Evolutionary conservation across 441 rosid species (phyloP).

Genomic region (Syzygium syzygioides): DNA sequence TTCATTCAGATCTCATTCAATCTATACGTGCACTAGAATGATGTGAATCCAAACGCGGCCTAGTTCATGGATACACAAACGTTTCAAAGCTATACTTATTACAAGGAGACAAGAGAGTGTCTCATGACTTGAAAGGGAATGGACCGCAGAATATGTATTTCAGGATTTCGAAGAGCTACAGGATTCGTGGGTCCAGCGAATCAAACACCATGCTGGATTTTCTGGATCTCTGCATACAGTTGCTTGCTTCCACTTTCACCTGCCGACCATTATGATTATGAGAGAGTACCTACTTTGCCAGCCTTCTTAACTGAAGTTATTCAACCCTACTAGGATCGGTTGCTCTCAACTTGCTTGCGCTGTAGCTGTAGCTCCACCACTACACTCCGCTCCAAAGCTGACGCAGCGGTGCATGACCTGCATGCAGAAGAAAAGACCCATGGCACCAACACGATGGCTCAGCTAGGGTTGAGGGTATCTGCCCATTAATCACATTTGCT

Average conservation of each 20-base stretch:
- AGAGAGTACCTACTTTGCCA: not conserved
- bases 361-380: not conserved
- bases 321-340: not conserved
- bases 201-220: not conserved
- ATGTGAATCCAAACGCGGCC: not conserved
- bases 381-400: not conserved
- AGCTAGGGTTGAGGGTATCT: not conserved
- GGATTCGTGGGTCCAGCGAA: not conserved
- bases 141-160: not conserved
- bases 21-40: not conserved
- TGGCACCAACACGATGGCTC: not conserved
- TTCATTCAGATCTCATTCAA: not conserved
- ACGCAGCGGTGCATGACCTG: not conserved
- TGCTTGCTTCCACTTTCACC: not conserved
- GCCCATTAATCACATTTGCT: not conserved
- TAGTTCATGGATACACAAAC: not conserved
- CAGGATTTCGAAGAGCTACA: not conserved
- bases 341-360: not conserved
- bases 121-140: not conserved
- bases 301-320: not conserved
- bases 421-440: not conserved
- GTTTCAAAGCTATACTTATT: not conserved
- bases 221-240: not conserved
- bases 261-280: not conserved
- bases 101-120: not conserved